A percentile compares a stretch with the other conserved stretches of the same genome.
phyloP scores from a whole-genome alignment of 495 filamentous ascomycete genomes.

The Aspergillus leporis region DNA sequence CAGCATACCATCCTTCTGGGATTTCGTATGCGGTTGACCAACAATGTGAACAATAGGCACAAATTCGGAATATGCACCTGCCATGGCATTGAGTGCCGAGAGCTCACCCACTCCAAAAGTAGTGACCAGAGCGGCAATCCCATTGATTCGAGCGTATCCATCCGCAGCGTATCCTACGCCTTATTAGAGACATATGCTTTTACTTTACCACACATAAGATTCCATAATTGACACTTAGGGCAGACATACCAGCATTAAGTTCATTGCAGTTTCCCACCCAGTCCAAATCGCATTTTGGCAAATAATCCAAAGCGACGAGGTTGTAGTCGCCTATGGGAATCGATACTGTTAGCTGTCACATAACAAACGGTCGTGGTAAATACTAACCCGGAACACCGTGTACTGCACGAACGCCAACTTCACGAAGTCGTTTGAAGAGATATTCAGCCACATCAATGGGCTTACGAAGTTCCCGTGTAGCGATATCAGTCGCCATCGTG shows the following conservation, averaged over 20 bases:
- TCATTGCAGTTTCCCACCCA: conserved; percentile 76
- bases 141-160: conserved; percentile 69
- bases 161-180: conserved; percentile 67
- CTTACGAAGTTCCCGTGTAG: conserved; percentile 52
- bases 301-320: conserved; percentile 60
- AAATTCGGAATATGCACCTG: conserved; percentile 62
- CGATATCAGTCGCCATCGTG: conserved; percentile 53
- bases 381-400: conserved; percentile 65
- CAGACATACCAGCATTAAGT: conserved; percentile 59
- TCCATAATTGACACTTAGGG: neutral
- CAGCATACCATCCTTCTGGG: conserved; percentile 59
- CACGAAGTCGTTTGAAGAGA: conserved; percentile 61
- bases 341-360: neutral
- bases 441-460: conserved; percentile 62
- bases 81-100: conserved; percentile 67
- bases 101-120: conserved; percentile 74
- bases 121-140: conserved; percentile 63
- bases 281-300: conserved; percentile 55
- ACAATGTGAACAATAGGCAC: conserved; percentile 67
- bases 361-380: neutral
- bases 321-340: conserved; percentile 42
- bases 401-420: conserved; percentile 60
- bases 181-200: conserved; percentile 2
- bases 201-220: neutral
- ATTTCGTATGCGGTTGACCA: conserved; percentile 54